Evolutionary conservation across 352 stramenopile species (phyloP).

Genomic region (Globisporangium uncinulatum): DNA sequence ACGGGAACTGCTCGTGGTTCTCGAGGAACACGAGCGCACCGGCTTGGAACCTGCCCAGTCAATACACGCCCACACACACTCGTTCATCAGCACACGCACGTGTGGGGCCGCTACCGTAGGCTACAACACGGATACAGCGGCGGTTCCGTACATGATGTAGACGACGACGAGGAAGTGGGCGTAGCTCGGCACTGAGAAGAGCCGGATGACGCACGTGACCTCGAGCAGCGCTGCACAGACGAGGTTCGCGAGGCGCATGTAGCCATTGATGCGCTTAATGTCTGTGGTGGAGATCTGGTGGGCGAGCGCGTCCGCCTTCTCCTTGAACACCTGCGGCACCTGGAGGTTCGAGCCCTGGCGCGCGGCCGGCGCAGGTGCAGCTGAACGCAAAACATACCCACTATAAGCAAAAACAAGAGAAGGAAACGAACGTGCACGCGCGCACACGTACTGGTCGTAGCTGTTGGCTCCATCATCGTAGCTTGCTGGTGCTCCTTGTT

Average conservation of each 20-base stretch:
- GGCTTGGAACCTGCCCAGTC: constrained; percentile 38
- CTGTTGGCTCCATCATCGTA: constrained; percentile 19
- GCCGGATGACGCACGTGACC: constrained; percentile 71
- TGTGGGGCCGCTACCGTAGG: not conserved
- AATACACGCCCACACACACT: no score
- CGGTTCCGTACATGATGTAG: constrained; percentile 66
- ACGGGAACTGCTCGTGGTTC: constrained; percentile 82
- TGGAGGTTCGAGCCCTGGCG: constrained; percentile 46
- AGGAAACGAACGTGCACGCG: not conserved
- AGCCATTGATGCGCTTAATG: constrained; percentile 82
- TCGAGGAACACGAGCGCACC: constrained; percentile 72
- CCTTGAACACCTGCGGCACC: constrained; percentile 59
- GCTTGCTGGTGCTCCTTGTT: not conserved
- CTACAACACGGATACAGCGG: not conserved
- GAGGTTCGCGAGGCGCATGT: constrained; percentile 81
- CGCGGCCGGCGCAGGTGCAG: constrained; percentile 12
- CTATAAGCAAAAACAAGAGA: no score
- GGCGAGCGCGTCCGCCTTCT: constrained; percentile 64
- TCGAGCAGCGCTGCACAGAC: constrained; percentile 50
- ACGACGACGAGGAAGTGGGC: constrained; percentile 80
- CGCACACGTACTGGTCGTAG: constrained; percentile 6
- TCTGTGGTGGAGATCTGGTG: constrained; percentile 70
- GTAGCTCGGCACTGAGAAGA: constrained; percentile 73
- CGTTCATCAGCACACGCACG: no score
- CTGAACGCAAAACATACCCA: not conserved